Evolutionary conservation across 768 basidiomycete genomes (phyloP), one percentile per base, ranked within the genome.

Genomic region (Mycena sanguinolenta): DNA sequence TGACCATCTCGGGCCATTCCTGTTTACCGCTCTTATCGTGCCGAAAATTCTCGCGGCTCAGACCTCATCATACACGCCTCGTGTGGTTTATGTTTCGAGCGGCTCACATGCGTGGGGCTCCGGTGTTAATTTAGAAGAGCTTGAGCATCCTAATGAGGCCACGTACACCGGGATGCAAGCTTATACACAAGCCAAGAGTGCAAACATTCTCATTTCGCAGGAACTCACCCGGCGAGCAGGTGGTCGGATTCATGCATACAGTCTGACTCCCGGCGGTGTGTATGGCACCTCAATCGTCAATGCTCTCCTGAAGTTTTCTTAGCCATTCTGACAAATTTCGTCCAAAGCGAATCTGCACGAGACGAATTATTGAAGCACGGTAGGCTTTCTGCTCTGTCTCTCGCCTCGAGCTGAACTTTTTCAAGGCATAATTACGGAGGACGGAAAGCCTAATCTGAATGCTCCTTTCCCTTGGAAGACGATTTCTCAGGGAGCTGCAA

Each of bases 291-390:
- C 23, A 46, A 19, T 19, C 12, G 36, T 17, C 23, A 42, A 25
- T 32, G 2, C 4, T 49, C 6, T 7, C 4, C 27, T 28, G 13
- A 55, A 32, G 8, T 21, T 54, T 32, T 25, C 46, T 3, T 36
- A 73, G 72, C 64, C 5, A 54, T 69, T 52, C 16, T 32, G 16
- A 73, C 72, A 6, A 73, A 73, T 32, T 66, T 73, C 52, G 68
- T 63, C 27, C 19, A 7, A 7, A 70, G 14, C 19, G 8, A 19
- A 13, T 46, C 34, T 14, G 68, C 72, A 25, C 30, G 14, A n/a
- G 8, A 39, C 6, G 49, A 42, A 25, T n/a, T 66, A 0, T n/a
- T 68, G 25, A 46, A 25, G 17, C n/a, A 34, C 14, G 67, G 71
- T 72, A 42, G 2, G 52, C n/a, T 27, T 27, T 19, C 39, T 25